Conservation (phyloP, 208 protist species). For the Tritrichomonas foetus region DNA sequence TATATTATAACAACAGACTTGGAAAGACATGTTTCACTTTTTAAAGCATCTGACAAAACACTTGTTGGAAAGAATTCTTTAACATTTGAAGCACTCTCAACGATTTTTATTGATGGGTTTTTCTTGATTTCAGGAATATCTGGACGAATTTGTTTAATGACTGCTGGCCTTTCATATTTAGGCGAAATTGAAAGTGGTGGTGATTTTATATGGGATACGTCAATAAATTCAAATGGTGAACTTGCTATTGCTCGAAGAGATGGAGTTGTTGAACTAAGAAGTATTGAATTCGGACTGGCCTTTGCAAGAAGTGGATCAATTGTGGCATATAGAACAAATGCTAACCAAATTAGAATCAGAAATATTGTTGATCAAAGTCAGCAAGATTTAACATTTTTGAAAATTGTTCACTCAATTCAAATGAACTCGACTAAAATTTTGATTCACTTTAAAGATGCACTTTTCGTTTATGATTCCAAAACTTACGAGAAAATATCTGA, state of each 20-base stretch:
- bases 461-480: not conserved
- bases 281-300: not conserved
- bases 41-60: not conserved
- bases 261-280: conserved; percentile 3
- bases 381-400: conserved; percentile 20
- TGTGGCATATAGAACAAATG: not conserved
- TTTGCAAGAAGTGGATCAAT: not conserved
- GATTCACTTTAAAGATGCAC: not conserved
- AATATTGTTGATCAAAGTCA: not conserved
- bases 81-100: not conserved
- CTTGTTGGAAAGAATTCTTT: conserved; percentile 20
- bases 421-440: not conserved
- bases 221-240: not conserved
- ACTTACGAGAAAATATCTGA: conserved; percentile 2
- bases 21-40: not conserved
- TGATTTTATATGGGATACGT: conserved; percentile 12
- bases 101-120: not conserved
- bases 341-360: not conserved
- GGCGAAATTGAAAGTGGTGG: not conserved
- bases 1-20: conserved; percentile 7
- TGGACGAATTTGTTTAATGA: not conserved
- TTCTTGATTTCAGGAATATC: not conserved
- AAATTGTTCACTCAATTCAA: not conserved
- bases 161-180: not conserved
- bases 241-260: not conserved